Percentiles rank a stretch among this genome's conserved stretches.
Evolutionary conservation across 1,284 basidiomycete species (phyloP).

Genomic region (Leccinum solheimii): DNA sequence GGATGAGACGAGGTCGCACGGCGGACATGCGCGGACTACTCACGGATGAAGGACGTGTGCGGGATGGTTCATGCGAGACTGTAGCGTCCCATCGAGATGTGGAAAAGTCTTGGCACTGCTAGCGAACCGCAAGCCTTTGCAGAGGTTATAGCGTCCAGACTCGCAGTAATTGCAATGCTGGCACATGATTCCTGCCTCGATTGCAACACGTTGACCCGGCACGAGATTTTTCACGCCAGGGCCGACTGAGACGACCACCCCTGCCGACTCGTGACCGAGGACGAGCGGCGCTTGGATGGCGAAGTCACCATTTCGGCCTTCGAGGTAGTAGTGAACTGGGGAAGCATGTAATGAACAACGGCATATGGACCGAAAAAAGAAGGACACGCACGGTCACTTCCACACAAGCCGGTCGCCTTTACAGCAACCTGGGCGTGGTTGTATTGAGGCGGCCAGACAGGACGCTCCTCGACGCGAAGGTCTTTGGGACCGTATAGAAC

Average conservation of each 20-base stretch:
- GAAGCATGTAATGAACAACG: slow-evolving; percentile 12
- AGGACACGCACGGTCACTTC: slow-evolving; percentile 74
- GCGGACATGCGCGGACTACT: slow-evolving; percentile 36
- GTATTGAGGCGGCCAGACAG: slow-evolving; percentile 63
- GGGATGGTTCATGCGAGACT: slow-evolving; percentile 87
- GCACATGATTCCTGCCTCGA: slow-evolving; percentile 93
- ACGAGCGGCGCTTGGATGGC: slow-evolving; percentile 81
- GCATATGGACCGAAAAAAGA: slow-evolving; percentile 2
- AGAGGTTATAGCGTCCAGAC: slow-evolving; percentile 91
- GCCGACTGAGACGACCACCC: slow-evolving; percentile 75
- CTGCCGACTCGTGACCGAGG: slow-evolving; percentile 91
- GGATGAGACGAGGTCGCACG: slow-evolving; percentile 14
- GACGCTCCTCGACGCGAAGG: slow-evolving; percentile 69
- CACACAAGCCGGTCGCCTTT: slow-evolving; percentile 87
- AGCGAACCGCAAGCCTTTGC: slow-evolving; percentile 86
- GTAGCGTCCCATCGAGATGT: slow-evolving; percentile 90
- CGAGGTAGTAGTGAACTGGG: slow-evolving; percentile 85
- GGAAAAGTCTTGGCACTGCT: slow-evolving; percentile 90
- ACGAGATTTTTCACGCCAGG: slow-evolving; percentile 63
- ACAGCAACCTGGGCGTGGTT: slow-evolving; percentile 75
- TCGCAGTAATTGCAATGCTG: slow-evolving; percentile 65
- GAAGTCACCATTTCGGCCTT: slow-evolving; percentile 91
- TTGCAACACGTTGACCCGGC: slow-evolving; percentile 88
- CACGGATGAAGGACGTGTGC: slow-evolving; percentile 83
- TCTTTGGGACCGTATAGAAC: slow-evolving; percentile 74